Conservation (phyloP, 2,329 filamentous ascomycete species). For the Stagonosporopsis chrysanthemi region DNA sequence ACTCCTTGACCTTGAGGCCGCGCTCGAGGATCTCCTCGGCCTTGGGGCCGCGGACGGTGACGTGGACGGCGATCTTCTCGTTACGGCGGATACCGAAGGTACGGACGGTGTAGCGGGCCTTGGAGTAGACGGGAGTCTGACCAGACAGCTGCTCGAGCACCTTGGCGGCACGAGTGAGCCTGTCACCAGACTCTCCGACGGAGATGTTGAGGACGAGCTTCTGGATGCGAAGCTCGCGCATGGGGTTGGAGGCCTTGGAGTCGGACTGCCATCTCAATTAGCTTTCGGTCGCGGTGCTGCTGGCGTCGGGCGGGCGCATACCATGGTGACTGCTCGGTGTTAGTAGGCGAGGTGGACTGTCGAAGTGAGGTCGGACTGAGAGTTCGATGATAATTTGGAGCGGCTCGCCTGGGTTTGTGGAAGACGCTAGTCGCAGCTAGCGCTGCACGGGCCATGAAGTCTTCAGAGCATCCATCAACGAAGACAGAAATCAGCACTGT, state of each 20-base stretch:
- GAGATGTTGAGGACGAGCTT: conserved; percentile 99
- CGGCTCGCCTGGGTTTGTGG: conserved; percentile 23
- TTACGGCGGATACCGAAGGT: conserved; percentile 99
- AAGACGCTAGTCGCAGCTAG: background rate
- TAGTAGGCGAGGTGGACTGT: conserved; percentile 46
- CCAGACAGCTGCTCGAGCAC: conserved; percentile 99
- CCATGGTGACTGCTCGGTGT: conserved; percentile 51
- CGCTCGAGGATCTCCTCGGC: conserved; percentile 99
- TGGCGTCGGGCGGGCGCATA: conserved; percentile 29
- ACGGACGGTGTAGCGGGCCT: conserved; percentile 99
- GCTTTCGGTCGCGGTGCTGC: conserved; percentile 23
- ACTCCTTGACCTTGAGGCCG: conserved; percentile 99
- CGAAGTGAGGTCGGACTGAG: conserved; percentile 34
- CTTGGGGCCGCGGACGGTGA: conserved; percentile 98
- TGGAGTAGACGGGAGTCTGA: conserved; percentile 99
- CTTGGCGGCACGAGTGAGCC: conserved; percentile 99
- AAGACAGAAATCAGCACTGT: background rate
- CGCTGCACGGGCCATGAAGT: background rate
- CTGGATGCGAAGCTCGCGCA: conserved; percentile 99
- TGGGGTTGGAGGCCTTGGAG: conserved; percentile 89
- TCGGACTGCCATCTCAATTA: conserved; percentile 46
- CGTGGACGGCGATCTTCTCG: conserved; percentile 97
- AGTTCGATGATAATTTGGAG: conserved; percentile 29
- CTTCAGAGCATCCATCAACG: background rate
- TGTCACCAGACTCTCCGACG: conserved; percentile 99